Conservation (phyloP, 2,329 filamentous ascomycete genomes). For the Beauveria sp. region DNA sequence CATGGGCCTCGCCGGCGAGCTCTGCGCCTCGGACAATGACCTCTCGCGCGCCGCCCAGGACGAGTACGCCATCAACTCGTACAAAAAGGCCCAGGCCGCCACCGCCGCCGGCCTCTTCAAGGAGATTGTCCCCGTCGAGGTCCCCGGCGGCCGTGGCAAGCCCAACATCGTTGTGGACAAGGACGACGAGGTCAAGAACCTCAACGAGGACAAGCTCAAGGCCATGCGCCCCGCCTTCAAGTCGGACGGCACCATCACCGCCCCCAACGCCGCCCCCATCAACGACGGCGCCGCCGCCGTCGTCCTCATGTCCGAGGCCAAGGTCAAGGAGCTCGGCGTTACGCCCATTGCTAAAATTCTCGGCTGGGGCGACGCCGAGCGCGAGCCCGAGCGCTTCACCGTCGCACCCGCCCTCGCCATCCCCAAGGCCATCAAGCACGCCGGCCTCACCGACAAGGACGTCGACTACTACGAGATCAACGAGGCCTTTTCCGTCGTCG, state of each 20-base stretch:
- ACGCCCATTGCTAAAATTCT: constrained; percentile 95
- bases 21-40: constrained; percentile 77
- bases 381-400: constrained; percentile 91
- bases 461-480: constrained; percentile 98
- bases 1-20: constrained; percentile 90
- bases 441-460: constrained; percentile 66
- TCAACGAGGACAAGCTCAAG: constrained; percentile 76
- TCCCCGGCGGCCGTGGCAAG: constrained; percentile 85
- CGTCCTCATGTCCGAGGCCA: constrained; percentile 88
- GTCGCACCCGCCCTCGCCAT: constrained; percentile 89
- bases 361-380: constrained; percentile 91
- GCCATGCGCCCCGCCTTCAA: constrained; percentile 79
- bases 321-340: constrained; percentile 83
- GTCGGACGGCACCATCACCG: constrained; percentile 82
- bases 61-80: constrained; percentile 89
- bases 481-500: constrained; percentile 96
- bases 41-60: constrained; percentile 84
- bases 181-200: constrained; percentile 95
- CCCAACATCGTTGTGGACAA: constrained; percentile 69
- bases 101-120: constrained; percentile 74
- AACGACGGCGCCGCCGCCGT: constrained; percentile 91
- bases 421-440: constrained; percentile 95
- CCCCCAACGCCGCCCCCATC: constrained; percentile 91
- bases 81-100: constrained; percentile 86
- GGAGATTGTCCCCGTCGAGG: constrained; percentile 86